A percentile compares a stretch with the other conserved stretches of the same genome.
Evolutionary conservation across 139 green algal genomes (phyloP).

Genomic region (Chlamydomonas urium): DNA sequence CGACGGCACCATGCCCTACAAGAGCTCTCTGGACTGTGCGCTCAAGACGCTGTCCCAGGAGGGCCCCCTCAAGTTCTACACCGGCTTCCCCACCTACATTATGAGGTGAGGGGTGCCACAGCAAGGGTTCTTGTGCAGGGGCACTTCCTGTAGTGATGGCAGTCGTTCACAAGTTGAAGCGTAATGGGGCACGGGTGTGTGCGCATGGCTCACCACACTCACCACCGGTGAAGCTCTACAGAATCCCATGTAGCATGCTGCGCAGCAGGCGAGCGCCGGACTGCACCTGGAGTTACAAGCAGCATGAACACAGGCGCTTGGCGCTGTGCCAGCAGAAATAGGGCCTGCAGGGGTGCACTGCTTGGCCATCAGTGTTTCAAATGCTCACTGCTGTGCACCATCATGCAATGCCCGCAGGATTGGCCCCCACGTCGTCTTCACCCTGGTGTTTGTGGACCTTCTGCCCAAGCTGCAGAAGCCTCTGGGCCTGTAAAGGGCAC

Average conservation of each 20-base stretch:
- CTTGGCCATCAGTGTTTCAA: too few species aligned
- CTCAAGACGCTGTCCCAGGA: conserved; percentile 67
- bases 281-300: too few species aligned
- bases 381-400: too few species aligned
- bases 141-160: background rate
- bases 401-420: conserved; percentile 74
- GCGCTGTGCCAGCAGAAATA: too few species aligned
- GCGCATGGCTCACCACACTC: too few species aligned
- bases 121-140: background rate
- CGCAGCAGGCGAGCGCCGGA: too few species aligned
- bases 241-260: too few species aligned
- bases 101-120: conserved; percentile 53
- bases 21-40: conserved; percentile 82
- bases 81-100: conserved; percentile 93
- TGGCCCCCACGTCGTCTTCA: conserved; percentile 88
- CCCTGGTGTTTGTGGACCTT: conserved; percentile 80
- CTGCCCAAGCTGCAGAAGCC: conserved; percentile 76
- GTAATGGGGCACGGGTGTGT: too few species aligned
- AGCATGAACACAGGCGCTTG: too few species aligned
- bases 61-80: conserved; percentile 96
- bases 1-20: conserved; percentile 89
- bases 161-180: too few species aligned
- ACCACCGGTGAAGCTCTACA: too few species aligned
- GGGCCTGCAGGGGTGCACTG: too few species aligned
- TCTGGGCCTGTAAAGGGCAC: conserved; percentile 62